phyloP scores from a whole-genome alignment of 2,329 filamentous ascomycete genomes.

The Coniella lustricola region DNA sequence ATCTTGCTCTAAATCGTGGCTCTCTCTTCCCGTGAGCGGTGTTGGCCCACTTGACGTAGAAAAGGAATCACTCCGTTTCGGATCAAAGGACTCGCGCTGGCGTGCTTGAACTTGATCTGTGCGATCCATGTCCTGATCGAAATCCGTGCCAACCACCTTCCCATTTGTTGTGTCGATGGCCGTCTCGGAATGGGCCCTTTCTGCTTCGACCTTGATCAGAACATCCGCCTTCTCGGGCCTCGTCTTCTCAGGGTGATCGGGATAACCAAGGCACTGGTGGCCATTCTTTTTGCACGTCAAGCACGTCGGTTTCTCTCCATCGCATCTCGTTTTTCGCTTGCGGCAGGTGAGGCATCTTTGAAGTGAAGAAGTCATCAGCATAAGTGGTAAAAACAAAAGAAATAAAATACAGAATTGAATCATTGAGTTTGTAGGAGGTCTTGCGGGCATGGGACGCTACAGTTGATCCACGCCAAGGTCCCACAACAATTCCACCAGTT shows the following conservation, averaged over 20 bases:
- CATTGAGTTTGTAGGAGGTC: too few species aligned
- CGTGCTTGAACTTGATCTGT: constrained; percentile 20
- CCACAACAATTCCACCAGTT: too few species aligned
- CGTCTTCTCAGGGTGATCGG: constrained; percentile 44
- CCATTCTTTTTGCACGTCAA: constrained; percentile 67
- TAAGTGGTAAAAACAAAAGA: too few species aligned
- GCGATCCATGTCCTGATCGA: constrained; percentile 25
- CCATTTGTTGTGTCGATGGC: constrained; percentile 22
- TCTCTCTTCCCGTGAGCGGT: constrained; percentile 14
- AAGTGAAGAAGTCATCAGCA: constrained; percentile 3
- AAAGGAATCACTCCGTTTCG: constrained; percentile 17
- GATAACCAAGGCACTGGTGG: constrained; percentile 62
- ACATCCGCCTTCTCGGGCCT: constrained; percentile 20
- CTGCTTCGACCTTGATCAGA: constrained; percentile 18
- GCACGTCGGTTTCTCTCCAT: constrained; percentile 64
- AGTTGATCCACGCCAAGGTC: too few species aligned
- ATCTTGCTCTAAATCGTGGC: constrained; percentile 22
- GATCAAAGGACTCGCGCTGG: constrained; percentile 14
- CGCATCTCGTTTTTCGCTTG: constrained; percentile 69
- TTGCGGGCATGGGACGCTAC: too few species aligned
- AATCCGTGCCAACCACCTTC: constrained; percentile 29
- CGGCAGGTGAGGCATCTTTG: constrained; percentile 64
- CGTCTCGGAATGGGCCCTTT: constrained; percentile 2
- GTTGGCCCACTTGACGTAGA: constrained; percentile 17
- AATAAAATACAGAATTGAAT: too few species aligned